A percentile compares a stretch with the other conserved stretches of the same genome.
Conservation (phyloP, 2,329 filamentous ascomycete species). For the Calonectria pteridis region DNA sequence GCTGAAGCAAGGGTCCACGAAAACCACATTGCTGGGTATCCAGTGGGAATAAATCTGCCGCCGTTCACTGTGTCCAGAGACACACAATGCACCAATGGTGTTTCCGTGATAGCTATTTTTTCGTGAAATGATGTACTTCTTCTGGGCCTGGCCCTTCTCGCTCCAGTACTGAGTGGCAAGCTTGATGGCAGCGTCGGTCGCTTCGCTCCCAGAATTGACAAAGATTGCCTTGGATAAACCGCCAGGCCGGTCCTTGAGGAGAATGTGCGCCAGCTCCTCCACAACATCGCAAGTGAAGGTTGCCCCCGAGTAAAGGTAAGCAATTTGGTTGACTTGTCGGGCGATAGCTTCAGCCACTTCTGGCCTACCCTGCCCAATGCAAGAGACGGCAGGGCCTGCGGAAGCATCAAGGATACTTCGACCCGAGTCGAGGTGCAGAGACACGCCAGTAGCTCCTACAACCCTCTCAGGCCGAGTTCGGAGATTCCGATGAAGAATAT, state of each 20-base stretch:
- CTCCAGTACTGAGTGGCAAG: conserved; percentile 61
- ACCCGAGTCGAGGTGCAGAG: conserved; percentile 3
- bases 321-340: conserved; percentile 19
- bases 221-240: conserved; percentile 43
- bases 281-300: conserved; percentile 36
- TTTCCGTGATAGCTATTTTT: conserved; percentile 64
- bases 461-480: conserved; percentile 1
- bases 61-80: conserved; percentile 45
- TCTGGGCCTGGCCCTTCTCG: conserved; percentile 52
- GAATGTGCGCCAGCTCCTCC: conserved; percentile 45
- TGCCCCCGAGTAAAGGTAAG: conserved; percentile 32
- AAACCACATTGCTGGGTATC: conserved; percentile 25
- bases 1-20: conserved; percentile 21
- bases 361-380: conserved; percentile 3
- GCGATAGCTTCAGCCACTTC: conserved; percentile 12
- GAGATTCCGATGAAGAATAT: conserved; percentile 13
- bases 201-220: conserved; percentile 47
- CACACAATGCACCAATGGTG: conserved; percentile 59
- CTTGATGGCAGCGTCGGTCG: conserved; percentile 62
- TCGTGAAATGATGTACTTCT: conserved; percentile 58
- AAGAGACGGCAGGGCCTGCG: conserved; percentile 11
- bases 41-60: conserved; percentile 28
- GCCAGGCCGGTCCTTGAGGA: conserved; percentile 40
- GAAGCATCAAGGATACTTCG: conserved; percentile 4
- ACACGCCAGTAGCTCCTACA: background rate